phyloP scores from a whole-genome alignment of 257 asterid genomes.

The Paulownia fortunei region DNA sequence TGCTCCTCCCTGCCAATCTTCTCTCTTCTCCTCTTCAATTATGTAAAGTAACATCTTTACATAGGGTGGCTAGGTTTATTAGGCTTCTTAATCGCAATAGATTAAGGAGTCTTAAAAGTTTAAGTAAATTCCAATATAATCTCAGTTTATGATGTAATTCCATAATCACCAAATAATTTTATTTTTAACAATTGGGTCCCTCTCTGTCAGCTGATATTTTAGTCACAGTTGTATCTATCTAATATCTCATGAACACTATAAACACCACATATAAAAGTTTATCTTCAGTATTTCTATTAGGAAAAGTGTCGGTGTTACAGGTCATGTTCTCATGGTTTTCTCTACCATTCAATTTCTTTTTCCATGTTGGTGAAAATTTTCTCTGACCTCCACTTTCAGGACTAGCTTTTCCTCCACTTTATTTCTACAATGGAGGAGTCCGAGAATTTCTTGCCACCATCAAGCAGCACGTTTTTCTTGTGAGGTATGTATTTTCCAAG shows the following conservation, averaged over 20 bases:
- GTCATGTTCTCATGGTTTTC: neutral
- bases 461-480: conserved; percentile 82
- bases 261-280: neutral
- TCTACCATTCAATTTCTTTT: neutral
- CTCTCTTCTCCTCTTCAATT: neutral
- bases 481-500: conserved; percentile 60
- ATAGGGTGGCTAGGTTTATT: neutral
- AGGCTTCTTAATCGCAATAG: neutral
- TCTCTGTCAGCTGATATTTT: neutral
- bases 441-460: conserved; percentile 86
- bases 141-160: neutral
- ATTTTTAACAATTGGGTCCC: neutral
- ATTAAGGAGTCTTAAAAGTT: neutral
- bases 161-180: neutral
- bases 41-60: neutral
- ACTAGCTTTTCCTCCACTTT: conserved; percentile 92
- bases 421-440: conserved; percentile 97
- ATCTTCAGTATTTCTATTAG: neutral
- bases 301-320: neutral
- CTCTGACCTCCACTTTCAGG: conserved; percentile 53
- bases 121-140: neutral
- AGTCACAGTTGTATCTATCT: neutral
- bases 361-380: neutral
- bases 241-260: neutral
- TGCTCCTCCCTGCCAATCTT: neutral